Percentiles rank a stretch among this genome's conserved stretches.
Conservation (phyloP, 805 yeast species). For the Kuraishia hungarica region DNA sequence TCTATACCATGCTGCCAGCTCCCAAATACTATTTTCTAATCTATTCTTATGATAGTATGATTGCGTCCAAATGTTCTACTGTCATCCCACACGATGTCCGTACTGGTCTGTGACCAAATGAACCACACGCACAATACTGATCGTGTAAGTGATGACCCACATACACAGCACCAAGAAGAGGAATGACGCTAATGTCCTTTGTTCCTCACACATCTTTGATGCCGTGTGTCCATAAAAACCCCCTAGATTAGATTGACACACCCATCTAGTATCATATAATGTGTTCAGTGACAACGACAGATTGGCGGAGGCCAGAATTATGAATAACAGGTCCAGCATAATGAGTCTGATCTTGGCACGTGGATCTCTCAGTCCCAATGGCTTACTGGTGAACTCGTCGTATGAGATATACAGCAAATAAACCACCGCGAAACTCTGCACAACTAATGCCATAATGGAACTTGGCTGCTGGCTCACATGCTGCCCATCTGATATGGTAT, state of each 20-base stretch:
- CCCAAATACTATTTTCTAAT: not conserved
- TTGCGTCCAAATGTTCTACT: not conserved
- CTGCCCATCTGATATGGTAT: slow-evolving; percentile 22
- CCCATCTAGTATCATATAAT: slow-evolving; percentile 76
- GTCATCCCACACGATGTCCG: not conserved
- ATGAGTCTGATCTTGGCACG: slow-evolving; percentile 73
- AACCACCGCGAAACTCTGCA: slow-evolving; percentile 68
- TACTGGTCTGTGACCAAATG: slow-evolving; percentile 36
- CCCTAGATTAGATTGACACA: slow-evolving; percentile 34
- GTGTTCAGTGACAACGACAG: slow-evolving; percentile 80
- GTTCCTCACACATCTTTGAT: slow-evolving; percentile 62
- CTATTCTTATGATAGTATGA: not conserved
- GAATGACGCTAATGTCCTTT: slow-evolving; percentile 70
- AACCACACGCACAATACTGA: slow-evolving; percentile 77
- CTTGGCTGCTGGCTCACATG: slow-evolving; percentile 70
- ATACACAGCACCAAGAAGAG: slow-evolving; percentile 63
- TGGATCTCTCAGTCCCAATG: slow-evolving; percentile 84
- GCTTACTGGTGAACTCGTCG: slow-evolving; percentile 90
- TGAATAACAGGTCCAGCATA: slow-evolving; percentile 75
- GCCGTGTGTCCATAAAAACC: slow-evolving; percentile 22
- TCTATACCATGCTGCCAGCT: not conserved
- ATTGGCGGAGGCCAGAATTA: slow-evolving; percentile 84
- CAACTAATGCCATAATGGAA: slow-evolving; percentile 86
- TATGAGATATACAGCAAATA: slow-evolving; percentile 77
- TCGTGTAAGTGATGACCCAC: slow-evolving; percentile 82